Evolutionary conservation across 2,329 filamentous ascomycete genomes (phyloP), one percentile per base, ranked within the genome.

Genomic region (Mariannaea elegans): DNA sequence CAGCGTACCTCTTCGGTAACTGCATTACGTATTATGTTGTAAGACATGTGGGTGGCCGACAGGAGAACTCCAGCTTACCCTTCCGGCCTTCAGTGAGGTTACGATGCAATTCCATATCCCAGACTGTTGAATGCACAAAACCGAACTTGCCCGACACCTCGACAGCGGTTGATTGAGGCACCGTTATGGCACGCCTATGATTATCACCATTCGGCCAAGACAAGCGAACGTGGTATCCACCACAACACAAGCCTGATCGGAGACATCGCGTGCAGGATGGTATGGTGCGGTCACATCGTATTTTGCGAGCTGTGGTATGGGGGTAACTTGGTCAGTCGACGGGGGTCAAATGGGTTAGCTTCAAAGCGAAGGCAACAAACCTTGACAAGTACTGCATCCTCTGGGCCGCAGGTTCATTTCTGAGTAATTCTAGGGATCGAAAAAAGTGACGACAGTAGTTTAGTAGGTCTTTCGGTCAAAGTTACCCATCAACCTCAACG

Each of bases 121-220:
- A 39, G 14, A 39, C 36, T 62, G 0, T 68, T 27, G 10, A 63
- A 7, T 46, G 48, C 18, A 64, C 10, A 7, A 53, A 16, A 3
- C 12, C 3, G 2, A 29, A 16, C 7, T 18, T 8, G 12, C 61
- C 32, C 9, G 6, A 16, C 2, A 12, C 10, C 12, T 18, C 12
- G 19, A 4, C 21, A 6, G 4, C n/a, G 2, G 32, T 21, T 6
- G 55, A 44, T 4, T 10, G 21, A 4, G 62, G 59, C 1, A 64
- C 64, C 9, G 65, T 12, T 0, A 63, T 18, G 4, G 58, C 32
- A 8, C 64, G 59, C 0, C 52, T 59, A 12, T 38, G 38, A 14
- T 66, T 62, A 16, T 56, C 56, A 0, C n/a, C 21, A 2, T 62
- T 62, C 4, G 65, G 64, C 65, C 62, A 66, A 10, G 64, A 66